Evolutionary conservation across 164 flowering plant species (phyloP).

Genomic region (Nymphaea thermarum): DNA sequence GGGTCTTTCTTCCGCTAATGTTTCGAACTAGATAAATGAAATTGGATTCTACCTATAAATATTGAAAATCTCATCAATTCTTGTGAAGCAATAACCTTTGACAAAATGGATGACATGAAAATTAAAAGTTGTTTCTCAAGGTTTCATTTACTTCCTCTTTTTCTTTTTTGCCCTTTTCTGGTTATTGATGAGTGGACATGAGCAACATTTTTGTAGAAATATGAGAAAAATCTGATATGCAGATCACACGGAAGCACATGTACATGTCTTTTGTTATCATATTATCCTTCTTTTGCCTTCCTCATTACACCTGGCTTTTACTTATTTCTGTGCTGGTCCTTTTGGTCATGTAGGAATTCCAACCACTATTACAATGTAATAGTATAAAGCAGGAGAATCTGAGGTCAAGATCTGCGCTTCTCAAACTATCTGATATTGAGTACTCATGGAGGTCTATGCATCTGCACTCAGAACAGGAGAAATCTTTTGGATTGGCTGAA

Average conservation of each 20-base stretch:
- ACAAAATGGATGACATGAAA: too few species aligned
- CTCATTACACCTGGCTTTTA: not conserved
- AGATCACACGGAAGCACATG: not conserved
- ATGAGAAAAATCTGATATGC: not conserved
- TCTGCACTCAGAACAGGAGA: constrained; percentile 11
- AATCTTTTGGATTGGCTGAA: constrained; percentile 17
- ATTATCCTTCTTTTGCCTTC: not conserved
- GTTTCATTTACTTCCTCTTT: too few species aligned
- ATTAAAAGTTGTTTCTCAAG: too few species aligned
- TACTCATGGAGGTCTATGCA: constrained; percentile 21
- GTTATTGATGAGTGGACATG: not conserved
- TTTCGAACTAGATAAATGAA: too few species aligned
- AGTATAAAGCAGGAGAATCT: constrained; percentile 18
- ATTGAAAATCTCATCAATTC: too few species aligned
- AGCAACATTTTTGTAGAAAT: not conserved
- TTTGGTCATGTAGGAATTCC: constrained; percentile 25
- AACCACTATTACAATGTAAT: constrained; percentile 15
- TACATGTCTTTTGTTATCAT: not conserved
- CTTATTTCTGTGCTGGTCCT: not conserved
- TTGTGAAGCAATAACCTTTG: too few species aligned
- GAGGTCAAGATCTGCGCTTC: constrained; percentile 9
- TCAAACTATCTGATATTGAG: constrained; percentile 14
- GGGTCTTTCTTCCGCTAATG: too few species aligned
- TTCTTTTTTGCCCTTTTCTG: too few species aligned
- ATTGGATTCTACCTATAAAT: too few species aligned